Base-by-base conservation (phyloP, 768 basidiomycete genomes). In the Suillus sp. region DNA sequence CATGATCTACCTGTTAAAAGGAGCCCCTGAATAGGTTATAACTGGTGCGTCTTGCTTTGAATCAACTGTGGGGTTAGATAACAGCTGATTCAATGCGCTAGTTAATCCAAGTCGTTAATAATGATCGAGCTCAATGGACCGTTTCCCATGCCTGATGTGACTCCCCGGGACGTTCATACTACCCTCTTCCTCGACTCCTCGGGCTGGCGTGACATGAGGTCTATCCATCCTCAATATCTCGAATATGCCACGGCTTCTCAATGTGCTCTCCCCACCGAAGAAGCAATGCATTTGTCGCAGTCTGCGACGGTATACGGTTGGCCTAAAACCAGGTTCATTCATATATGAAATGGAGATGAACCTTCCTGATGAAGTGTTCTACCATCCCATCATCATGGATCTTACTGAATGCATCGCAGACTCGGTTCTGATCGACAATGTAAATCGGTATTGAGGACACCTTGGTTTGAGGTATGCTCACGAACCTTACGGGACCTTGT, bases 321-420 rank as follows among this genome's bases (percentile, higher is more conserved):
- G 78, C 2, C 64, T 66, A 8, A 65, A 68, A 32, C 74, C 79
- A 0, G 69, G 69, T 11, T 72, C 77, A 53, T 70, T 68, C 16
- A 64, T 74, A 9, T 51, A 67, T 10, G 75, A 76, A 43, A 62
- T 79, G n/a, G 72, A 64, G 9, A 45, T 78, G 42, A 64, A 77
- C 56, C 57, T 80, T 1, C 73, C 78, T 4, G 71, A 78, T 37
- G 70, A 77, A 25, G 73, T 78, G 30, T 68, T 74, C 50, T n/a
- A 72, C 4, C 74, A 80, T n/a, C 60, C 63, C 11, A 20, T 27
- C 2, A 57, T 75, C 8, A 53, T 38, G 9, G 65, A 59, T 16
- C 51, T 70, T 57, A 42, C n/a, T 16, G 34, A 45, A 32, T 64
- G 22, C 10, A 58, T 64, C 30, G 60, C 66, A 34, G 70, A 74